phyloP scores from a whole-genome alignment of 176 grass and related monocot species.

The Dendrocalamus sinicus region DNA sequence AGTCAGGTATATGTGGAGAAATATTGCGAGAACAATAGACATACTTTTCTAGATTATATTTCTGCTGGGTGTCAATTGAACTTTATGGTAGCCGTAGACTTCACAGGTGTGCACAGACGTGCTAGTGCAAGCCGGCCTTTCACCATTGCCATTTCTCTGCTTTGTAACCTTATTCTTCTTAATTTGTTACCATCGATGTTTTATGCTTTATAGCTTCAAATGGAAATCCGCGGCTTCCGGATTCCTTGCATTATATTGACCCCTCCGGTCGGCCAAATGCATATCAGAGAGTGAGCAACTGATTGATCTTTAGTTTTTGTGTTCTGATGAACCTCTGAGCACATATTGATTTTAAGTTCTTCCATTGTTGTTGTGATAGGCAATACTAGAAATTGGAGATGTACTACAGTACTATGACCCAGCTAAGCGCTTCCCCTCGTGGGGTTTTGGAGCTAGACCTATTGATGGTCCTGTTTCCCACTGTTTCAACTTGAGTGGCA shows the following conservation, averaged over 20 bases:
- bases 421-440: constrained; percentile 77
- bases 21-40: constrained; percentile 64
- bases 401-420: constrained; percentile 86
- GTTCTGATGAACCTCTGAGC: constrained; percentile 42
- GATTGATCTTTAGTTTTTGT: constrained; percentile 38
- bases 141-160: constrained; percentile 26
- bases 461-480: constrained; percentile 98
- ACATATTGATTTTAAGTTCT: constrained; percentile 34
- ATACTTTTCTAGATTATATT: constrained; percentile 96
- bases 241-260: constrained; percentile 99
- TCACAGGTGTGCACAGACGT: constrained; percentile 68
- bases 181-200: constrained; percentile 31
- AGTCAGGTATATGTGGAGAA: constrained; percentile 90
- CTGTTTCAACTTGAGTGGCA: constrained; percentile 98
- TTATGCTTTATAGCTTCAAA: constrained; percentile 81
- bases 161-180: constrained; percentile 5
- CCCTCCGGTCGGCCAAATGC: constrained; percentile 96
- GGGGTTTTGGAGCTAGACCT: constrained; percentile 98
- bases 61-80: constrained; percentile 82
- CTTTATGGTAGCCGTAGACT: constrained; percentile 98
- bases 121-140: constrained; percentile 28
- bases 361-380: constrained; percentile 53
- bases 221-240: constrained; percentile 96
- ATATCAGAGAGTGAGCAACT: constrained; percentile 92
- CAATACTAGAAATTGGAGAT: constrained; percentile 94